A percentile compares a stretch with the other conserved stretches of the same genome.
Evolutionary conservation across 257 asterid genomes (phyloP).

Genomic region (Solanum paucissectum): DNA sequence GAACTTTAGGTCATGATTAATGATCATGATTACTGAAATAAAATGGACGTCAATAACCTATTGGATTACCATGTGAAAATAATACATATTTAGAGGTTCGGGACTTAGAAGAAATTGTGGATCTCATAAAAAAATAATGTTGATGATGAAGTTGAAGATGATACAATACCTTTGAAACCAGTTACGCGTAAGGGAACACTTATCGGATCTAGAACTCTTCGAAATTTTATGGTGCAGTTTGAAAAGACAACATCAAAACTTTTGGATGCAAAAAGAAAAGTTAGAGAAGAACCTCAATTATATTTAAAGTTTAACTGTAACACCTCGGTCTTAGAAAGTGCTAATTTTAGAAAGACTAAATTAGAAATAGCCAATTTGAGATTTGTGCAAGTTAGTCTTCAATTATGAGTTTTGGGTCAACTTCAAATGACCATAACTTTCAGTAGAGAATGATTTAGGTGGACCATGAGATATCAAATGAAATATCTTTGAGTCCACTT

Average conservation of each 20-base stretch:
- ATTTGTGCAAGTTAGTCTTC: background rate
- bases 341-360: background rate
- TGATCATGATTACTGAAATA: too few species aligned
- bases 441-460: background rate
- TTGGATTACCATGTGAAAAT: background rate
- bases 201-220: background rate
- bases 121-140: background rate
- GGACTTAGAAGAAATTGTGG: background rate
- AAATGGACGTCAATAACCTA: background rate
- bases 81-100: background rate
- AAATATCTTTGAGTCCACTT: background rate
- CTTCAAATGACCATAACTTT: background rate
- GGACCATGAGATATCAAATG: background rate
- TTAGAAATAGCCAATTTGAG: background rate
- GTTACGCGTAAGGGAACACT: background rate
- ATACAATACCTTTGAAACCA: background rate
- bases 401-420: background rate
- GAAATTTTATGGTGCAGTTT: background rate
- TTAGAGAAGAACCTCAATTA: background rate
- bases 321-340: background rate
- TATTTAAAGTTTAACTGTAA: too few species aligned
- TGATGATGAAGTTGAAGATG: background rate
- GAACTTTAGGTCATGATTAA: too few species aligned
- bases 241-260: too few species aligned
- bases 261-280: background rate